phyloP scores from a whole-genome alignment of 495 filamentous ascomycete species.

The Penicillium coffeae region DNA sequence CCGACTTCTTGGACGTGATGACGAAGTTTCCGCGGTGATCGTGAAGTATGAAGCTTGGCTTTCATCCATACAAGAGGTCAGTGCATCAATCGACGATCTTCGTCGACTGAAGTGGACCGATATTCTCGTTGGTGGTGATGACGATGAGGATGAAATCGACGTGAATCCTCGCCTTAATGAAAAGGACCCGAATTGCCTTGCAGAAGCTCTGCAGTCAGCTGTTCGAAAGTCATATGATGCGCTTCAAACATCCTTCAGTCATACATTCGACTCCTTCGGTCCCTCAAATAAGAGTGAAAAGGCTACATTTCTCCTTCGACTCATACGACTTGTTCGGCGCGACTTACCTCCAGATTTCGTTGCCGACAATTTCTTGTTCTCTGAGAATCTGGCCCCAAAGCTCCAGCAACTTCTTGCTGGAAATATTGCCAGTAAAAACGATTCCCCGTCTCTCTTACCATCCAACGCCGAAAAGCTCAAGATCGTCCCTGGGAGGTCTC shows the following conservation, averaged over 20 bases:
- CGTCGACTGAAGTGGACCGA: slow-evolving; percentile 70
- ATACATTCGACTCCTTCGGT: slow-evolving; percentile 41
- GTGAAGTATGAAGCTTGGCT: slow-evolving; percentile 66
- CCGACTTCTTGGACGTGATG: slow-evolving; percentile 60
- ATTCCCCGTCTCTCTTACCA: slow-evolving; percentile 11
- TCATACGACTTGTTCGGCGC: slow-evolving; percentile 69
- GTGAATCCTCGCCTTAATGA: slow-evolving; percentile 61
- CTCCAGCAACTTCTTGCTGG: slow-evolving; percentile 55
- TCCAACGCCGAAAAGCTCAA: slow-evolving; percentile 15
- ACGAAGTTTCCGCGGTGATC: slow-evolving; percentile 56
- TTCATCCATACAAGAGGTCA: slow-evolving; percentile 55
- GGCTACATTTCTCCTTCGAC: slow-evolving; percentile 67
- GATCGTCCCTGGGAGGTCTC: slow-evolving; percentile 43
- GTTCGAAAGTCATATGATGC: slow-evolving; percentile 53
- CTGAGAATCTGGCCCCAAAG: slow-evolving; percentile 46
- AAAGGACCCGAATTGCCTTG: slow-evolving; percentile 66
- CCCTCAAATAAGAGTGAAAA: slow-evolving; percentile 47
- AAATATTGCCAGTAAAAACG: slow-evolving; percentile 21
- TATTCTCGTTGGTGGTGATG: slow-evolving; percentile 69
- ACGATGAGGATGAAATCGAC: slow-evolving; percentile 61
- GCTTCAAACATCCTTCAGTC: slow-evolving; percentile 54
- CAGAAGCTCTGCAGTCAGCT: slow-evolving; percentile 54
- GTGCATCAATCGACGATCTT: slow-evolving; percentile 60
- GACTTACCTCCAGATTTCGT: slow-evolving; percentile 52
- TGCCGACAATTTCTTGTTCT: slow-evolving; percentile 33